Evolutionary conservation across 2,329 filamentous ascomycete genomes (phyloP).

Genomic region (Ascomycota sp.): DNA sequence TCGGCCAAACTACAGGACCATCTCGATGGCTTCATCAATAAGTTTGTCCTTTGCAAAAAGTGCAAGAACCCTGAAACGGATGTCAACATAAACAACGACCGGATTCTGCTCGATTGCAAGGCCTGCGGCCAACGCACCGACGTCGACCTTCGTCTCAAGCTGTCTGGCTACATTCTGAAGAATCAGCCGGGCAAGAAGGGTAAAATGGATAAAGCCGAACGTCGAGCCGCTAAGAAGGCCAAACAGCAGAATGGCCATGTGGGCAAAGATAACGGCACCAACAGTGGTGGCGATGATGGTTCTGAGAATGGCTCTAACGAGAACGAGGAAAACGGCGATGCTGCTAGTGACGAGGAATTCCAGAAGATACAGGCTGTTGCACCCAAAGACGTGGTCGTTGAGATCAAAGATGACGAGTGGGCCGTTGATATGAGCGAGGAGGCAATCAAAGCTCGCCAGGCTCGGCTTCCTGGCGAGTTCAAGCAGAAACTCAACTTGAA

Average conservation of each 20-base stretch:
- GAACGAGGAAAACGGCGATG: constrained; percentile 37
- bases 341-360: constrained; percentile 79
- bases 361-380: constrained; percentile 53
- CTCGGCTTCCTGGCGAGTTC: constrained; percentile 82
- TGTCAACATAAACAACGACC: constrained; percentile 81
- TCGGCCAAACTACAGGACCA: constrained; percentile 91
- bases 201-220: constrained; percentile 89
- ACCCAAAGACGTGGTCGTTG: constrained; percentile 26
- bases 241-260: constrained; percentile 56
- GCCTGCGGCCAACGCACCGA: constrained; percentile 86
- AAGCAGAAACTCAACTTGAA: constrained; percentile 78
- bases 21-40: constrained; percentile 94
- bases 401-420: constrained; percentile 77
- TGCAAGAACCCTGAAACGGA: constrained; percentile 99
- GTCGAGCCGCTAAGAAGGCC: constrained; percentile 80
- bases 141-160: constrained; percentile 83
- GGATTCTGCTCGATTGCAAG: constrained; percentile 92
- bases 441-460: constrained; percentile 83
- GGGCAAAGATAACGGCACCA: constrained; percentile 32
- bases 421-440: constrained; percentile 91
- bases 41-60: constrained; percentile 97
- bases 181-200: constrained; percentile 69
- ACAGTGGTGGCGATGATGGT: constrained; percentile 37
- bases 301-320: constrained; percentile 29
- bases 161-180: constrained; percentile 94